phyloP scores from a whole-genome alignment of 371 early-diverging fungal species.

The Zychaea mexicana region DNA sequence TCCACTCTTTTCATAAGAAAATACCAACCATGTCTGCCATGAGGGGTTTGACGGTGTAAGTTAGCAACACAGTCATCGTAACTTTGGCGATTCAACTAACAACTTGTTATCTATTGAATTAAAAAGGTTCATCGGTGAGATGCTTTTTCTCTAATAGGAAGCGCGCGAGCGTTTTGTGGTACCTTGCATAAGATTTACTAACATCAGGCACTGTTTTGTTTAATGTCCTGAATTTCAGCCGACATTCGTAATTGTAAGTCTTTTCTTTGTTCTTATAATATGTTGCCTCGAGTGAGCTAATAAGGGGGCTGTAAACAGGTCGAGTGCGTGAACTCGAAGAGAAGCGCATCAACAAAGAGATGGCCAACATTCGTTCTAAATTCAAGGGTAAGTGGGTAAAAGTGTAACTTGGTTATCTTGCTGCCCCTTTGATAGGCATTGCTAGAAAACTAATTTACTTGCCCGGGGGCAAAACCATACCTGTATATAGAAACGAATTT shows the following conservation, averaged over 20 bases:
- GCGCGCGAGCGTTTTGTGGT: neutral
- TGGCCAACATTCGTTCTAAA: conserved; percentile 97
- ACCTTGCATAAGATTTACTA: conserved; percentile 2
- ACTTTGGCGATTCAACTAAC: no score
- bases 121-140: conserved; percentile 17
- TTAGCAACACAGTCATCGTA: no score
- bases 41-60: conserved; percentile 20
- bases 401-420: neutral
- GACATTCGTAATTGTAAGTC: conserved; percentile 54
- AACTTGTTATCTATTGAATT: neutral
- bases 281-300: no score
- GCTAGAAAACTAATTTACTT: no score
- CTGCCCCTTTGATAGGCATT: no score
- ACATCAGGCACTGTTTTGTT: neutral
- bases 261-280: neutral
- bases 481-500: conserved; percentile 84
- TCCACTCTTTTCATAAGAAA: no score
- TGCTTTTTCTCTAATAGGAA: neutral
- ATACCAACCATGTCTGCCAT: conserved; percentile 14
- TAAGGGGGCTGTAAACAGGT: no score
- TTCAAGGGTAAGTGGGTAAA: conserved; percentile 82
- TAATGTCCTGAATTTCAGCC: neutral
- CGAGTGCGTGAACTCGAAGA: conserved; percentile 95
- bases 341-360: conserved; percentile 97
- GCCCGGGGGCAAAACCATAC: no score